Conservation (phyloP, 1,284 basidiomycete genomes). For the Pholiota adiposa region DNA sequence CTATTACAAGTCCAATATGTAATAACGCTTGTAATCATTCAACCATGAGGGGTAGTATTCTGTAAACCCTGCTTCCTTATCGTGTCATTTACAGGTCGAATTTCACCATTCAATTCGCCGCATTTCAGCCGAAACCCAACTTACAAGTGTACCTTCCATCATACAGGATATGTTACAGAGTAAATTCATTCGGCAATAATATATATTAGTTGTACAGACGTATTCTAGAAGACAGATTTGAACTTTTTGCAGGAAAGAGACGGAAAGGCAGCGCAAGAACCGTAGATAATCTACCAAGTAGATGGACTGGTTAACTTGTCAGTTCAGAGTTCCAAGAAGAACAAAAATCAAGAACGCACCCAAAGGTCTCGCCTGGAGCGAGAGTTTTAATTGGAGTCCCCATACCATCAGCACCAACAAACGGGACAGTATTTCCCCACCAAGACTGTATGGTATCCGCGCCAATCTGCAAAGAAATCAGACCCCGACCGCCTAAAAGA, state of each 20-base stretch:
- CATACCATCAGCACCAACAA: conserved; percentile 26
- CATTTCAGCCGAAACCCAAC: too few relatives aligned
- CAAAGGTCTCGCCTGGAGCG: conserved; percentile 16
- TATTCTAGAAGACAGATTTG: too few relatives aligned
- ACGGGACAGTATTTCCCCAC: conserved; percentile 45
- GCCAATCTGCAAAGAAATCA: conserved; percentile 21
- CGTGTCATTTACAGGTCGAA: not conserved
- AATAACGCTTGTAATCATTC: too few relatives aligned
- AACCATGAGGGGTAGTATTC: too few relatives aligned
- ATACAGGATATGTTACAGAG: too few relatives aligned
- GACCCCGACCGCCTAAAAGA: not conserved
- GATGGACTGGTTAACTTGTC: not conserved
- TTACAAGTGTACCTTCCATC: too few relatives aligned
- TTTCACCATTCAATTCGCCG: not conserved
- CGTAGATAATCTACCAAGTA: not conserved
- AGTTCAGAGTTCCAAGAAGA: not conserved
- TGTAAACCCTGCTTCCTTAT: too few relatives aligned
- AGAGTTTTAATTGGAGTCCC: conserved; percentile 15
- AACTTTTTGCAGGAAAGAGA: too few relatives aligned
- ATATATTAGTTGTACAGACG: too few relatives aligned
- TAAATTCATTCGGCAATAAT: too few relatives aligned
- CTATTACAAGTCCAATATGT: not conserved
- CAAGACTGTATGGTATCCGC: not conserved
- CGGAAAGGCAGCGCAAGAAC: not conserved
- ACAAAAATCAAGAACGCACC: conserved; percentile 1